phyloP scores from a whole-genome alignment of 192 early-diverging fungal species.

The Ambispora gerdemannii region DNA sequence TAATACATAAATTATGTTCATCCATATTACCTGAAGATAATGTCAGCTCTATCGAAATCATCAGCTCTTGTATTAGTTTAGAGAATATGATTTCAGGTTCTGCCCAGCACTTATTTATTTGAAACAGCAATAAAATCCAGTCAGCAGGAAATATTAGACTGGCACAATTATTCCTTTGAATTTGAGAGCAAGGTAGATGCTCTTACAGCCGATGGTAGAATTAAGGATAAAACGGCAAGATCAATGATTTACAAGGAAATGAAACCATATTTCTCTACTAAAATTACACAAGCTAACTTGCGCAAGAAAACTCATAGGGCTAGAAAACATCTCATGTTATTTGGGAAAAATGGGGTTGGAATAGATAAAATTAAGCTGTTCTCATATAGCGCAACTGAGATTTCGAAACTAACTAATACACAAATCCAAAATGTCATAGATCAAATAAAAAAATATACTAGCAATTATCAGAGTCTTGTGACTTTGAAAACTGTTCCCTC shows the following conservation, averaged over 20 bases:
- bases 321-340: conserved; percentile 23
- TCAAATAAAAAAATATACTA: too few relatives aligned
- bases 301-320: conserved; percentile 18
- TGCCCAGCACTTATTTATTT: too few relatives aligned
- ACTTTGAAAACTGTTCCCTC: background rate
- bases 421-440: too few relatives aligned
- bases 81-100: conserved; percentile 14
- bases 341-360: conserved; percentile 14
- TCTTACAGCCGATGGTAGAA: too few relatives aligned
- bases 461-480: background rate
- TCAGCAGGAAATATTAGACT: too few relatives aligned
- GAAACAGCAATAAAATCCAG: too few relatives aligned
- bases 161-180: background rate
- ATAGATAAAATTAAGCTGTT: conserved; percentile 27
- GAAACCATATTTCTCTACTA: too few relatives aligned
- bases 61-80: background rate
- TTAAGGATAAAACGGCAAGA: too few relatives aligned
- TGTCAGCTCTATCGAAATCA: background rate
- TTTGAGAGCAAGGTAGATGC: background rate
- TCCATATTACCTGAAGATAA: background rate
- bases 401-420: too few relatives aligned
- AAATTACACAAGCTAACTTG: too few relatives aligned
- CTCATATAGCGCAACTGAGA: too few relatives aligned
- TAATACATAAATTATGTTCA: conserved; percentile 15
- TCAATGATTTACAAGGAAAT: conserved; percentile 6